Evolutionary conservation across 1,284 basidiomycete species (phyloP), one percentile per base, ranked within the genome.

Genomic region (Meripilus lineatus): DNA sequence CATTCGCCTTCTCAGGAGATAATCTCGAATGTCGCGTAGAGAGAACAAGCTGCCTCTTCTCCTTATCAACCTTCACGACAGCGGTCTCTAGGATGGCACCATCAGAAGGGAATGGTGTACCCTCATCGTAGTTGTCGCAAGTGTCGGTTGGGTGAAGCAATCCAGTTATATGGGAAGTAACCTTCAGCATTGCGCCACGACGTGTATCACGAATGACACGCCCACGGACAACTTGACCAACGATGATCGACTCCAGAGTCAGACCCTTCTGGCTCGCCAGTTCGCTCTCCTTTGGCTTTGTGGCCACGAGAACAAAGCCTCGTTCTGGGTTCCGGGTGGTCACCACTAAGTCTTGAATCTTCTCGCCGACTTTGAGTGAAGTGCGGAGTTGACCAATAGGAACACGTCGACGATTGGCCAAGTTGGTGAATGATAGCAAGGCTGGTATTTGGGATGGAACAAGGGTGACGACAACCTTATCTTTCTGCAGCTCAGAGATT

Each of bases 311-410:
- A 46, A 97, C 85, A 45, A 98, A 74, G 11, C 84, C 83, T 55
- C 91, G 93, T 53, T 90, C 92, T 1, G 81, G 71, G 61, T 93
- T 93, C 56, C 91, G 88, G n/a, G 90, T 88, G 20, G 93, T 87
- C 15, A 99, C 89, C 3, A 90, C 79, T 4, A 99, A 72, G 38
- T 89, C 84, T 11, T 83, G 71, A 18, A 99, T 65, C 50, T 74
- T 73, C 42, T 93, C 86, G 14, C 89, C 90, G 30, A 72, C 68
- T 55, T 85, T 80, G 38, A 98, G 68, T 3, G 71, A 65, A 1
- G 70, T 67, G 20, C 81, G 79, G 17, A 96, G 70, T 53, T 90
- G 84, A n/a, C 84, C 71, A 10, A 87, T 69, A 1, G 82, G 73
- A 10, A 80, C 66, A 17, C 71, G 73, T 18, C 89, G 80, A 57